These are phyloP conservation scores for Magnaporthiopsis rhizophila DNA, from an alignment of 2,329 filamentous ascomycete species.

Conservation along the genomic window DNA sequence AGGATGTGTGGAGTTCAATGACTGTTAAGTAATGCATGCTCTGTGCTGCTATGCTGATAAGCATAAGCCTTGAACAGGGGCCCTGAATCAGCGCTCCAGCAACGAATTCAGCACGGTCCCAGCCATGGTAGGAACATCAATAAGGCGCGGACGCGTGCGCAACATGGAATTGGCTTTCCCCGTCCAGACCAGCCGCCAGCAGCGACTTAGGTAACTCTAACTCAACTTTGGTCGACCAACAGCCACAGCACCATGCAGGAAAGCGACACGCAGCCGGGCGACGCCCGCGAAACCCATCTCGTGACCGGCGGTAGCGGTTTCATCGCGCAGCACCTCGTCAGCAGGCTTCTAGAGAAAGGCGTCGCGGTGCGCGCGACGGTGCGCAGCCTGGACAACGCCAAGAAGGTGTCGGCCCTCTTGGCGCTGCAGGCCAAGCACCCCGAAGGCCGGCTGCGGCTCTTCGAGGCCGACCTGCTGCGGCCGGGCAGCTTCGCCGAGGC, in stretches of 20 bases:
- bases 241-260: not conserved
- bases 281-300: conserved; percentile 22
- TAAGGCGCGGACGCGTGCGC: no score
- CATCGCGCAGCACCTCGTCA: conserved; percentile 44
- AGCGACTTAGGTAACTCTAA: not conserved
- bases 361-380: conserved; percentile 13
- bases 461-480: conserved; percentile 22
- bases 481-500: conserved; percentile 21
- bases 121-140: no score
- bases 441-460: conserved; percentile 15
- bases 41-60: no score
- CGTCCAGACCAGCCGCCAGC: no score
- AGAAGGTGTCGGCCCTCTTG: conserved; percentile 11
- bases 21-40: no score
- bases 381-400: conserved; percentile 9
- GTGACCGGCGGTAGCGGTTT: conserved; percentile 56
- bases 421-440: conserved; percentile 10
- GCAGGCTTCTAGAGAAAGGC: conserved; percentile 11
- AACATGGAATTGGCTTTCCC: no score
- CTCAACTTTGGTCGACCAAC: not conserved
- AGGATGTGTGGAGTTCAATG: no score
- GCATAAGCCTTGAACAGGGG: no score
- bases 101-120: no score
- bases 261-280: not conserved
- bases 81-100: no score